These are phyloP conservation scores for Capronia americana DNA, from an alignment of 2,329 filamentous ascomycete species.

Conservation along the genomic window DNA sequence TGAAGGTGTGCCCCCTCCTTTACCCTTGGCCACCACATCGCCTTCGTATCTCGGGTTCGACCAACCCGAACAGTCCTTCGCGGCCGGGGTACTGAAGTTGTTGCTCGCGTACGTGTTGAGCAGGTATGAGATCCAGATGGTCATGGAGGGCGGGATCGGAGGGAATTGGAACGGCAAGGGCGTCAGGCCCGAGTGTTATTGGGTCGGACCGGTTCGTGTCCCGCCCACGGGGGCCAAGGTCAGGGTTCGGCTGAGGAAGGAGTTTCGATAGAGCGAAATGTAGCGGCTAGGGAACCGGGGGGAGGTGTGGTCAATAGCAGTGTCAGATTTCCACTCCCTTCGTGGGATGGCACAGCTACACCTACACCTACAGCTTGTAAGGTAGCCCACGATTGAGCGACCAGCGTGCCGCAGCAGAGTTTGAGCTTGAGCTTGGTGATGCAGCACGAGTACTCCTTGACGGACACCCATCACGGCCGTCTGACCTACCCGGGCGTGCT, in stretches of 20 bases:
- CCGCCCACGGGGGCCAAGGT: constrained; percentile 32
- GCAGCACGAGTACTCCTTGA: too few species aligned
- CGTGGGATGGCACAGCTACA: too few species aligned
- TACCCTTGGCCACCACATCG: constrained; percentile 60
- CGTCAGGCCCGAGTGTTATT: constrained; percentile 23
- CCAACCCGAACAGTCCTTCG: constrained; percentile 44
- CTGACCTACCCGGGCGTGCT: too few species aligned
- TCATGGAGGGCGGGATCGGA: constrained; percentile 19
- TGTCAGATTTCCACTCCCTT: too few species aligned
- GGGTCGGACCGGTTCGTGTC: constrained; percentile 26
- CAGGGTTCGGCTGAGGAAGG: constrained; percentile 26
- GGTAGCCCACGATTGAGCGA: too few species aligned
- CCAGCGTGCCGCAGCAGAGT: too few species aligned
- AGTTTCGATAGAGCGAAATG: constrained; percentile 6
- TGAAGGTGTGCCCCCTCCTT: constrained; percentile 12
- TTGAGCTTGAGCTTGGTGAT: too few species aligned
- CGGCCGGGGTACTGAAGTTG: constrained; percentile 40
- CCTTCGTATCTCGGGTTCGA: constrained; percentile 62
- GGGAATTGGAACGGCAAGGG: constrained; percentile 26
- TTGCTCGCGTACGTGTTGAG: constrained; percentile 42
- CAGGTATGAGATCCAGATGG: constrained; percentile 42
- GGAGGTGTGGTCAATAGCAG: neutral
- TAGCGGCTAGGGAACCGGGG: neutral
- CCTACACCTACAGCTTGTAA: too few species aligned
- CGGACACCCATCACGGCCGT: too few species aligned